Evolutionary conservation across 2,329 filamentous ascomycete genomes (phyloP).

Genomic region (Fusarium sp.): DNA sequence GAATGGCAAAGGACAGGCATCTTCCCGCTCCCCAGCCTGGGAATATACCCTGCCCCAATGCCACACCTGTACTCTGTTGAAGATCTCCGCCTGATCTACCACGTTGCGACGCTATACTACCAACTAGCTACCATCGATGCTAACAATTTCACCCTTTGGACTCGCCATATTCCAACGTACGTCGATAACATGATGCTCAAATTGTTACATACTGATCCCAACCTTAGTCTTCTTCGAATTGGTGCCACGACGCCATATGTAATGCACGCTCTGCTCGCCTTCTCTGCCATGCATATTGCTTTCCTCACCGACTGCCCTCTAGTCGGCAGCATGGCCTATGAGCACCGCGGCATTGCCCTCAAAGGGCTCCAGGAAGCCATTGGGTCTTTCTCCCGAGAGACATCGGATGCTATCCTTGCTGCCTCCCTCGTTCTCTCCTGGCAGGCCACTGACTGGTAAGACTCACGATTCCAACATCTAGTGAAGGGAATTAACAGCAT

Average conservation of each 20-base stretch:
- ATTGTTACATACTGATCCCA: slow-evolving; percentile 20
- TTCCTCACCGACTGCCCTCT: slow-evolving; percentile 87
- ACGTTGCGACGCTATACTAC: slow-evolving; percentile 85
- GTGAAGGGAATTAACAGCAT: slow-evolving; percentile 39
- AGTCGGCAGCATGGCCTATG: slow-evolving; percentile 87
- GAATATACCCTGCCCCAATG: slow-evolving; percentile 76
- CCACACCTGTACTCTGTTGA: slow-evolving; percentile 77
- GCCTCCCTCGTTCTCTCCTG: slow-evolving; percentile 92
- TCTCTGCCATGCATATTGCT: slow-evolving; percentile 93
- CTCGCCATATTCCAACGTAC: slow-evolving; percentile 89
- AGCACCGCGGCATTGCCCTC: slow-evolving; percentile 85
- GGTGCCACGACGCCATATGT: slow-evolving; percentile 85
- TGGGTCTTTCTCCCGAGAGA: slow-evolving; percentile 81
- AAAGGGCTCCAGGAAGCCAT: slow-evolving; percentile 91
- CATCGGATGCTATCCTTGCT: slow-evolving; percentile 89
- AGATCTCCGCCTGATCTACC: slow-evolving; percentile 88
- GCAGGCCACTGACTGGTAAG: slow-evolving; percentile 96
- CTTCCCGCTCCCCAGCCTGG: slow-evolving; percentile 85
- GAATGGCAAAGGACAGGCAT: slow-evolving; percentile 84
- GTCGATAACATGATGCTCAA: slow-evolving; percentile 46
- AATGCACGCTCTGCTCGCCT: slow-evolving; percentile 90
- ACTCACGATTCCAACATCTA: background rate
- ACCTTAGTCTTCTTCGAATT: slow-evolving; percentile 67
- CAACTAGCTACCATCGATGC: slow-evolving; percentile 81
- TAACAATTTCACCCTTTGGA: slow-evolving; percentile 90